phyloP scores from a whole-genome alignment of 2,329 filamentous ascomycete species.

The Metarhizium anisopliae region DNA sequence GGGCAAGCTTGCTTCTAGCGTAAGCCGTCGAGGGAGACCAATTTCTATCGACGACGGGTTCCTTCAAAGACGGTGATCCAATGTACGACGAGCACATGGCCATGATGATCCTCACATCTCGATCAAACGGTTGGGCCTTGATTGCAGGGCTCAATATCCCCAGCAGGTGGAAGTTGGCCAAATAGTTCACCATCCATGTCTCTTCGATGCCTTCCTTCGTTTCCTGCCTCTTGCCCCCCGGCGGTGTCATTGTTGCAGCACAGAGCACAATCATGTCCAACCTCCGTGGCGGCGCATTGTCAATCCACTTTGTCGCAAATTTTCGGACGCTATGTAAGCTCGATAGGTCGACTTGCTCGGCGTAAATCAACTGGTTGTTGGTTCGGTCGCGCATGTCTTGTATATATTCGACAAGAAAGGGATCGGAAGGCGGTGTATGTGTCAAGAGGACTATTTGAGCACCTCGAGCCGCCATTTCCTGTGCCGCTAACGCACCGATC shows the following conservation, averaged over 20 bases:
- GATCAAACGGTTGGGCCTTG: slow-evolving; percentile 82
- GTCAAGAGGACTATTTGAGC: slow-evolving; percentile 89
- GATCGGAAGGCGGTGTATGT: slow-evolving; percentile 68
- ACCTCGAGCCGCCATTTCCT: slow-evolving; percentile 68
- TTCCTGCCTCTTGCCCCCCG: slow-evolving; percentile 46
- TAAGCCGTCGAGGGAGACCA: slow-evolving; percentile 52
- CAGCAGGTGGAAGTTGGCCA: slow-evolving; percentile 91
- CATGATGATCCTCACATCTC: slow-evolving; percentile 83
- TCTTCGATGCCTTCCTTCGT: slow-evolving; percentile 77
- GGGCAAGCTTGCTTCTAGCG: slow-evolving; percentile 62
- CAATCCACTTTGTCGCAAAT: slow-evolving; percentile 97
- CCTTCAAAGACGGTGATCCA: slow-evolving; percentile 57
- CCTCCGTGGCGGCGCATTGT: slow-evolving; percentile 81
- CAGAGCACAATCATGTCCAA: slow-evolving; percentile 89
- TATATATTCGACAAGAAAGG: slow-evolving; percentile 87
- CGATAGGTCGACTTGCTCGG: slow-evolving; percentile 84
- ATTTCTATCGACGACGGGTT: slow-evolving; percentile 36
- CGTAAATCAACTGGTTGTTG: slow-evolving; percentile 82
- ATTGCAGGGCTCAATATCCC: slow-evolving; percentile 86
- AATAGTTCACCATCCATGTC: slow-evolving; percentile 91
- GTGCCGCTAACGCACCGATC: slow-evolving; percentile 70
- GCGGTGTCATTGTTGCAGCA: slow-evolving; percentile 67
- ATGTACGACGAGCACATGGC: slow-evolving; percentile 86
- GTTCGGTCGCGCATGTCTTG: slow-evolving; percentile 73
- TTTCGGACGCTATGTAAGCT: slow-evolving; percentile 83